Evolutionary conservation across 164 flowering plant species (phyloP), one percentile per base, ranked within the genome.

Genomic region (Hamamelis virginiana): DNA sequence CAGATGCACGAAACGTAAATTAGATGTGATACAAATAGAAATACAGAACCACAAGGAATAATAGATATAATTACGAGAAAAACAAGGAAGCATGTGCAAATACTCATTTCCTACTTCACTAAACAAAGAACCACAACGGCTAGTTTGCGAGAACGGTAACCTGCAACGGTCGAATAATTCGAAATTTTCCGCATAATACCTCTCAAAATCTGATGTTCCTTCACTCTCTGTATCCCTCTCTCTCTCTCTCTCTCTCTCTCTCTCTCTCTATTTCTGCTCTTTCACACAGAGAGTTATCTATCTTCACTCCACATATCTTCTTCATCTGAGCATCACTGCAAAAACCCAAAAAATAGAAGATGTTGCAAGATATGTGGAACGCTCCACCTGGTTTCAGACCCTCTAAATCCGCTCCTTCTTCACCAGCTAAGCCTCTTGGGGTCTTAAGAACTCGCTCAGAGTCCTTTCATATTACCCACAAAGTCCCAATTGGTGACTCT

Each of bases 401-500:
- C 38, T 75, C 91, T 0, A 95, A 92, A 72, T 92, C 99, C 5
- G 96, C 98, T 28, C 99, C 99, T 38, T 80, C 91, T 68, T 95
- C 99, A 1, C 98, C 98, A 0, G 86, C 91, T 0, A 94, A 94
- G 82, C 97, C 97, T 2, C 73, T 85, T 22, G 88, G 82, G 5
- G 66, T 83, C n/a, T 69, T 74, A 1, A 76, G 96, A 74, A 85
- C 89, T 25, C 91, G 90, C 8, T 91, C 97, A 0, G 98, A 94
- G 9, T 82, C 97, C 25, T 92, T 89, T 48, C 93, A 91, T 66
- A 78, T 91, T n/a, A 69, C 89, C 61, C 95, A 93, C 82, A 96
- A 93, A 60, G 92, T 96, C 69, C 99, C 99, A 0, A 78, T 84
- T n/a, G 98, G 99, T 0, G 99, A 96, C 67, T 77, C 87, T 53